Evolutionary conservation across 176 grass and related monocot genomes (phyloP).

Genomic region (Oryza coarctata): DNA sequence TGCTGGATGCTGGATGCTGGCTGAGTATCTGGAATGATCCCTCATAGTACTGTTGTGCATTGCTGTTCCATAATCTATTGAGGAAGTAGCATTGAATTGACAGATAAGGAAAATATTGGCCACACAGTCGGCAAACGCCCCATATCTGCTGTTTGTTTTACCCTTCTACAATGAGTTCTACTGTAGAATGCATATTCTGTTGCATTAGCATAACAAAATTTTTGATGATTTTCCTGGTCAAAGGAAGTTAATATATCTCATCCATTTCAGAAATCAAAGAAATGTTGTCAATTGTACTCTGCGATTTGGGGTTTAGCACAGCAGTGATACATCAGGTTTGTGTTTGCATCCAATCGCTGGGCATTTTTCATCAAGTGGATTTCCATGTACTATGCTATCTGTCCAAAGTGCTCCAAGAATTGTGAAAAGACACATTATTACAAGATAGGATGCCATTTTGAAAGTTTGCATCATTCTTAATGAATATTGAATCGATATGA

Average conservation of each 20-base stretch:
- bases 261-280: conserved; percentile 86
- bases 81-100: neutral
- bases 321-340: conserved; percentile 90
- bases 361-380: neutral
- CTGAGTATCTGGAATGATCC: neutral
- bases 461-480: neutral
- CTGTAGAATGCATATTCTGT: neutral
- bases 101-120: neutral
- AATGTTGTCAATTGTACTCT: conserved; percentile 77
- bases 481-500: neutral
- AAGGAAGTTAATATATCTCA: conserved; percentile 24
- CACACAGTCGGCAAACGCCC: neutral
- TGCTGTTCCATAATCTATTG: neutral
- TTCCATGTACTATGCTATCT: neutral
- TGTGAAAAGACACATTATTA: neutral
- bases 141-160: conserved; percentile 22
- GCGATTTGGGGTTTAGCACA: conserved; percentile 77
- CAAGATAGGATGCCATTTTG: neutral
- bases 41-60: neutral
- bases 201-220: neutral
- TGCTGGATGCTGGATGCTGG: conserved; percentile 2
- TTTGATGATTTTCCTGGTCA: conserved; percentile 4
- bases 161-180: neutral
- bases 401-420: neutral
- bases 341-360: neutral